Evolutionary conservation across 768 basidiomycete species (phyloP), one percentile per base, ranked within the genome.

Genomic region (Lactarius tabidus): DNA sequence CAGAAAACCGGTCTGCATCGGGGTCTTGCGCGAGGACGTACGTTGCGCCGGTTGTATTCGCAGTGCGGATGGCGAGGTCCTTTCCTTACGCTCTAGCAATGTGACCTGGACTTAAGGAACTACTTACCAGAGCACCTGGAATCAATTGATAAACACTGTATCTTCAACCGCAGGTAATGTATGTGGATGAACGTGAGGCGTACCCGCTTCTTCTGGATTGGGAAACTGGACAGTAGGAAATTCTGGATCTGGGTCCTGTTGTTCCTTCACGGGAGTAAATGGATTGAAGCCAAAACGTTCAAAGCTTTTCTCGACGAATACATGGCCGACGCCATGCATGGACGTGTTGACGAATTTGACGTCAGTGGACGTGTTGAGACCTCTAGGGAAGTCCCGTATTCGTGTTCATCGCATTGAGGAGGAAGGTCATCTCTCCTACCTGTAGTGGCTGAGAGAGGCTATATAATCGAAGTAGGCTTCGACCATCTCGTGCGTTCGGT

Each of bases 11-110:
- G 75, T 95, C 93, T 5, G 89, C 84, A 71, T 95, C 93, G 0
- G 93, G 94, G 75, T 95, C 94, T 73, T 95, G 93, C 3, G 94
- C 92, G 20, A 95, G 77, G 2, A 95, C 86, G 72, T 93, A 87
- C 28, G 74, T 72, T 5, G 84, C 85, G 0, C 79, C 80, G 20
- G 78, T 75, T 2, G 70, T 65, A 33, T 85, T 77, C 2, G 91
- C 93, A 0, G 84, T 86, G 9, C 74, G 70, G 57, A 94, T 75
- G 2, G 93, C 92, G 5, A 88, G 79, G 70, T 92, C 84, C 92
- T 93, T n/a, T 60, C 43, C 54, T 35, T 18, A 29, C 15, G 6
- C 35, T 38, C 61, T 17, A 65, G 48, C 23, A 52, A 6, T 18
- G 36, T 43, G 18, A 1, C 31, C 20, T 26, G 39, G 58, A 45